These are phyloP conservation scores for Mallotus repandus DNA, from an alignment of 441 rosid genomes.

Conservation along the genomic window DNA sequence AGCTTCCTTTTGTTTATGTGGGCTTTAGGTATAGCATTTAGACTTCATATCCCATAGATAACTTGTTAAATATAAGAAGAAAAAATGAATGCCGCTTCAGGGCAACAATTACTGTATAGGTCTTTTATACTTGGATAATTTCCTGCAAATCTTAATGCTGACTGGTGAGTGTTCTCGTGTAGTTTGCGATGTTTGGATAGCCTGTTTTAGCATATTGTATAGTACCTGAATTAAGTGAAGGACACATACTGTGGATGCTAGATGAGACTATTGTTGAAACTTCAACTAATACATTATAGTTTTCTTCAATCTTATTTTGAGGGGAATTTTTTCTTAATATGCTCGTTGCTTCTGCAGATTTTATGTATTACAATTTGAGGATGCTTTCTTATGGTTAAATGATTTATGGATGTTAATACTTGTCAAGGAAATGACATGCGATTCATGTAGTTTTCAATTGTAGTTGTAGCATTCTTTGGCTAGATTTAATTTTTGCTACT, in stretches of 20 bases:
- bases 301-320: background rate
- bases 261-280: background rate
- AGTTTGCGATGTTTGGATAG: background rate
- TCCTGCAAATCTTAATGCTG: too few relatives aligned
- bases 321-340: background rate
- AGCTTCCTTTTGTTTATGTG: background rate
- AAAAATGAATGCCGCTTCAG: background rate
- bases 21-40: background rate
- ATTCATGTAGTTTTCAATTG: constrained; percentile 9
- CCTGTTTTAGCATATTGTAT: background rate
- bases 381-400: background rate
- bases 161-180: background rate
- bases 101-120: background rate
- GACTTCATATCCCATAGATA: background rate
- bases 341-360: background rate
- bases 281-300: background rate
- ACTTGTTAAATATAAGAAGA: background rate
- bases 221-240: background rate
- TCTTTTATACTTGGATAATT: background rate
- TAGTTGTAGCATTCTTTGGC: background rate
- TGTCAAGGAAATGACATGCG: constrained; percentile 11
- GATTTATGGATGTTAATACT: background rate
- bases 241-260: background rate
- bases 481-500: background rate
- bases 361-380: background rate